Conservation (phyloP, 176 grass and related monocot species). For the Guadua angustifolia region DNA sequence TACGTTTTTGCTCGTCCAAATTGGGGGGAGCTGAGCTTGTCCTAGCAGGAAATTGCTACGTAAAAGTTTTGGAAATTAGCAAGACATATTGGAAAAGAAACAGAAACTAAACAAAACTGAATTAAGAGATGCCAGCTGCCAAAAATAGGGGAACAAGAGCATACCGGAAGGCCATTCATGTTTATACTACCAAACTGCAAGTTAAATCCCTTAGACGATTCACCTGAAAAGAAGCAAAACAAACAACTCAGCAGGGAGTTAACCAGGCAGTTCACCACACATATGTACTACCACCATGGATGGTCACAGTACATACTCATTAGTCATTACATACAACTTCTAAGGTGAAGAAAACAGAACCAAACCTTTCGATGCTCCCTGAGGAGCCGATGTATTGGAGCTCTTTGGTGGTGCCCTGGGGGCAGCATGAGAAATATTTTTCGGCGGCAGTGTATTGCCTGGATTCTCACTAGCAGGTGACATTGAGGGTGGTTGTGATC, state of each 20-base stretch:
- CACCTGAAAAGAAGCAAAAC: slow-evolving; percentile 61
- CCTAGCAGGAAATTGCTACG: slow-evolving; percentile 82
- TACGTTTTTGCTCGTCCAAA: slow-evolving; percentile 87
- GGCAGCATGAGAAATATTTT: slow-evolving; percentile 53
- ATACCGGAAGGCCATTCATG: slow-evolving; percentile 77
- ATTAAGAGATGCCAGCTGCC: slow-evolving; percentile 15
- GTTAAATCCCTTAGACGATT: slow-evolving; percentile 54
- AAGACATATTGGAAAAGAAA: background rate
- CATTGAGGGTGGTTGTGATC: slow-evolving; percentile 5
- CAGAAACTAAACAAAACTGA: background rate
- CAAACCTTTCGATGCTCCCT: slow-evolving; percentile 46
- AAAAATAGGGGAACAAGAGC: slow-evolving; percentile 32
- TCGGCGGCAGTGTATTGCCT: slow-evolving; percentile 47
- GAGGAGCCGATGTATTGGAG: slow-evolving; percentile 49
- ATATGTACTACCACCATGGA: background rate
- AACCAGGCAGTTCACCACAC: slow-evolving; percentile 13
- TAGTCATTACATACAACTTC: background rate
- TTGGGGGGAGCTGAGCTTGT: slow-evolving; percentile 98
- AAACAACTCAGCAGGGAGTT: slow-evolving; percentile 1
- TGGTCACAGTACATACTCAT: background rate
- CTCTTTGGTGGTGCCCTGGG: slow-evolving; percentile 53
- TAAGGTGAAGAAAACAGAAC: background rate
- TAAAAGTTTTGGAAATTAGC: slow-evolving; percentile 17
- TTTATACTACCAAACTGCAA: slow-evolving; percentile 95
- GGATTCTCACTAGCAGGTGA: slow-evolving; percentile 41